Evolutionary conservation across 192 early-diverging fungal genomes (phyloP).

Genomic region (Coemansia sp.): DNA sequence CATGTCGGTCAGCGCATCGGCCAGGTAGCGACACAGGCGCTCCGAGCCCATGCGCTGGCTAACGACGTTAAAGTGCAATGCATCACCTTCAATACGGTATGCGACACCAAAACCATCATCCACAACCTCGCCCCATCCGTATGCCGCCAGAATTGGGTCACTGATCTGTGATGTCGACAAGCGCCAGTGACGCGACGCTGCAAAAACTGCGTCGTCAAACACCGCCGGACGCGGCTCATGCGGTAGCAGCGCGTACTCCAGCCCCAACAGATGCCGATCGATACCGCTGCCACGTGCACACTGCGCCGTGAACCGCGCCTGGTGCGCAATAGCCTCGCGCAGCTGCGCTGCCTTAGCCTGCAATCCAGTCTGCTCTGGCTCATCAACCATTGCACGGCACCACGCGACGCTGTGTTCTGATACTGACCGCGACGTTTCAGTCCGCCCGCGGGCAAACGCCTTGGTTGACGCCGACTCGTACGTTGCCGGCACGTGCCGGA

Average conservation of each 20-base stretch:
- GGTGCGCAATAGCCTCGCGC: slow-evolving; percentile 52
- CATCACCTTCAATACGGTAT: slow-evolving; percentile 55
- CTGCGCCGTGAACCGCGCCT: slow-evolving; percentile 57
- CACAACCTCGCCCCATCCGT: slow-evolving; percentile 63
- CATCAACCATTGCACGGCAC: slow-evolving; percentile 57
- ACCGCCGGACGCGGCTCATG: slow-evolving; percentile 45
- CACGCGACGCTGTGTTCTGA: slow-evolving; percentile 61
- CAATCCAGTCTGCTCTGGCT: slow-evolving; percentile 48
- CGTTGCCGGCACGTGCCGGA: slow-evolving; percentile 60
- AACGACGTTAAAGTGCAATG: slow-evolving; percentile 54
- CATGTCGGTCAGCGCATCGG: slow-evolving; percentile 73
- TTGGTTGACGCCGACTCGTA: slow-evolving; percentile 75
- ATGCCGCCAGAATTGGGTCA: slow-evolving; percentile 53
- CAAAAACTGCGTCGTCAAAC: slow-evolving; percentile 59
- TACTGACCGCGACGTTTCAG: slow-evolving; percentile 74
- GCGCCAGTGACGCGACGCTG: slow-evolving; percentile 61
- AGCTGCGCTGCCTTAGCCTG: slow-evolving; percentile 54
- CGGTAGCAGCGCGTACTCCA: slow-evolving; percentile 54
- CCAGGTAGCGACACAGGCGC: slow-evolving; percentile 60
- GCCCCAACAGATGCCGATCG: slow-evolving; percentile 72
- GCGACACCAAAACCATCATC: slow-evolving; percentile 60
- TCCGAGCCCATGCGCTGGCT: slow-evolving; percentile 51
- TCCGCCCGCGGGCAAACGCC: slow-evolving; percentile 66
- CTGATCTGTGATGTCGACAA: slow-evolving; percentile 66
- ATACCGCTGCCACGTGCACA: slow-evolving; percentile 63